Evolutionary conservation across 129 eudicot species (phyloP), one percentile per base, ranked within the genome.

Genomic region (Apium graveolens): DNA sequence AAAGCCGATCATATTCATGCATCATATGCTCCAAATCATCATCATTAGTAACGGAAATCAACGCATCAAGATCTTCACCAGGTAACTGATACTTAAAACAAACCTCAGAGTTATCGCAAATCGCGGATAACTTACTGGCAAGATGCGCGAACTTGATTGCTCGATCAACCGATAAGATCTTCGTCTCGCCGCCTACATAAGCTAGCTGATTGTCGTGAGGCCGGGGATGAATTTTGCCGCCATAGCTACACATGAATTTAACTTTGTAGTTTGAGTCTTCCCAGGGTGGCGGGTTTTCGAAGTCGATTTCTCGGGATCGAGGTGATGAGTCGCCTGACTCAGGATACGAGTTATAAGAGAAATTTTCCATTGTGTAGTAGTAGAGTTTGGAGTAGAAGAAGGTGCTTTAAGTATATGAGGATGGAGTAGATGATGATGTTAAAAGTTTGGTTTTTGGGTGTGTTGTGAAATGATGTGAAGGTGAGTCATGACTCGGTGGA

Each of bases 261-360:
- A 90, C 97, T 66, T 86, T 91, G 86, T 89, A 89, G 76, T 83
- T 87, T 65, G 83, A 85, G 24, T 94, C 98, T 77, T 90, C 96
- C 91, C 93, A 94, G 70, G 98, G 90, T 7, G 91, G 81, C 10
- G 97, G 94, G 69, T 91, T 91, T 24, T 94, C 98, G 83, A 91
- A 94, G 31, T 94, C 98, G 79, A 91, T 88, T 78, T 94, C 98
- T 16, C 98, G 90, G 5, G 98, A 94, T 16, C 96, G 89, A 1
- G 98, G 98, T 0, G 98, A 94, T 8, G 98, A 94, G 72, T 84
- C 93, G 45, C 98, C 98, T 84, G 98, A 94, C 75, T 90, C 98
- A 1, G 98, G 92, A 83, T 94, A 91, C 38, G 98, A 87, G 45
- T 80, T 83, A 88, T 90, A 92, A 4, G 96, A 71, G 85, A 84